phyloP scores from a whole-genome alignment of 2,329 filamentous ascomycete species.

The Akanthomyces lecanii region DNA sequence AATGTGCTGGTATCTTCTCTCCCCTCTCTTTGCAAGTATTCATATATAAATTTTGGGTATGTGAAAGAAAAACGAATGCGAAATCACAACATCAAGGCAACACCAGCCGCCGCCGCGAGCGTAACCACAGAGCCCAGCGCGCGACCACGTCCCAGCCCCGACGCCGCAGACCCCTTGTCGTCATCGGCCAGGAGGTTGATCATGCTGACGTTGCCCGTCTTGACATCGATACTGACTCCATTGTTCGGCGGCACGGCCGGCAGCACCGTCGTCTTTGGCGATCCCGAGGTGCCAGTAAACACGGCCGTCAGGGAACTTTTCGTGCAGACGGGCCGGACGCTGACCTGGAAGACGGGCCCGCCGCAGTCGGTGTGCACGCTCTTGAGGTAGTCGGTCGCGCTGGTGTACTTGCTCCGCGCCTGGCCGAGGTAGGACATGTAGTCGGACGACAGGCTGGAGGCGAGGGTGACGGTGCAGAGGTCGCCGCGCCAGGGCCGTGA shows the following conservation, averaged over 20 bases:
- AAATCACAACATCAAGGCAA: neutral
- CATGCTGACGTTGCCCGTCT: neutral
- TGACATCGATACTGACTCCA: slow-evolving; percentile 5
- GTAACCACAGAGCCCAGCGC: neutral
- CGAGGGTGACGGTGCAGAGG: slow-evolving; percentile 13
- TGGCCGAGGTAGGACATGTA: slow-evolving; percentile 1
- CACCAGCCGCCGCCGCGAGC: neutral
- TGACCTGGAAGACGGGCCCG: slow-evolving; percentile 6
- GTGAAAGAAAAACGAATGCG: neutral
- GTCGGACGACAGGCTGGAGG: slow-evolving; percentile 4
- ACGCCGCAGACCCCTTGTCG: neutral
- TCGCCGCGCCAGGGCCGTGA: neutral
- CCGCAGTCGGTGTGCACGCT: slow-evolving; percentile 9
- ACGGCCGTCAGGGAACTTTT: slow-evolving; percentile 4
- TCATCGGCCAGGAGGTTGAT: neutral
- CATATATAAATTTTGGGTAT: neutral
- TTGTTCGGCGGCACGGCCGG: neutral
- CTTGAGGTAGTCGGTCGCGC: slow-evolving; percentile 6
- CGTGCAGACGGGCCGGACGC: slow-evolving; percentile 1
- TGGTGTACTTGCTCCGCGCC: neutral
- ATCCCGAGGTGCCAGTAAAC: neutral
- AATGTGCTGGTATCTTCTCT: neutral
- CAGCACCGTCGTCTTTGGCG: neutral
- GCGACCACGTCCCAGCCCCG: neutral
- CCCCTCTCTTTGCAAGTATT: neutral